These are phyloP conservation scores for Suillus lakei DNA, from an alignment of 768 basidiomycete genomes.

Conservation along the genomic window DNA sequence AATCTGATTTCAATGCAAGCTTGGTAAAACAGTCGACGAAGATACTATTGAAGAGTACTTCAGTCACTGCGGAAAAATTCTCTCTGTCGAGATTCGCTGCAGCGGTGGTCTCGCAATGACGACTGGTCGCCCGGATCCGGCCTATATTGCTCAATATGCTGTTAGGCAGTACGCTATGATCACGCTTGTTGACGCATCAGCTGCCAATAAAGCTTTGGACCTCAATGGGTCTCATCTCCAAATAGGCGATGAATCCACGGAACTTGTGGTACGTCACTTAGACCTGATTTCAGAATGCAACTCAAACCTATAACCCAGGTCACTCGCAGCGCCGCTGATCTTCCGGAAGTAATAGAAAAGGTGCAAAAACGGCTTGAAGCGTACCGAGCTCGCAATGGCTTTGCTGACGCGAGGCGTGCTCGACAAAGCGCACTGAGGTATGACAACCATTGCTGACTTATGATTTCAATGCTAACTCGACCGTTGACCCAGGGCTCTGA, in stretches of 20 bases:
- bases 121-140: constrained; percentile 24
- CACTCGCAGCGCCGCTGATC: constrained; percentile 31
- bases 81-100: constrained; percentile 30
- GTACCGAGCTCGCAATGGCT: constrained; percentile 24
- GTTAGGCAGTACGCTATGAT: constrained; percentile 58
- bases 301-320: constrained; percentile 22
- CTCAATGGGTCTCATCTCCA: constrained; percentile 42
- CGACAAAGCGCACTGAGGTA: constrained; percentile 28
- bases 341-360: constrained; percentile 40
- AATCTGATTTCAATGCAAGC: constrained; percentile 4
- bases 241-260: constrained; percentile 46
- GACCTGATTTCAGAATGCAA: not conserved
- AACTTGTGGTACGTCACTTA: constrained; percentile 21
- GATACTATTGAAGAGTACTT: constrained; percentile 27
- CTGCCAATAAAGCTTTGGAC: constrained; percentile 46
- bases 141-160: constrained; percentile 40
- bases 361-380: constrained; percentile 27
- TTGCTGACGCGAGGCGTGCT: constrained; percentile 26
- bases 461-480: constrained; percentile 9
- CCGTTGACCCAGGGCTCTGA: constrained; percentile 24
- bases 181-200: constrained; percentile 42
- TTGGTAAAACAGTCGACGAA: constrained; percentile 23
- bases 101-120: constrained; percentile 38
- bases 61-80: constrained; percentile 26
- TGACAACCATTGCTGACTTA: not conserved